Evolutionary conservation across 163 green algal species (phyloP), one percentile per base, ranked within the genome.

Genomic region (Scenedesmus sp.): DNA sequence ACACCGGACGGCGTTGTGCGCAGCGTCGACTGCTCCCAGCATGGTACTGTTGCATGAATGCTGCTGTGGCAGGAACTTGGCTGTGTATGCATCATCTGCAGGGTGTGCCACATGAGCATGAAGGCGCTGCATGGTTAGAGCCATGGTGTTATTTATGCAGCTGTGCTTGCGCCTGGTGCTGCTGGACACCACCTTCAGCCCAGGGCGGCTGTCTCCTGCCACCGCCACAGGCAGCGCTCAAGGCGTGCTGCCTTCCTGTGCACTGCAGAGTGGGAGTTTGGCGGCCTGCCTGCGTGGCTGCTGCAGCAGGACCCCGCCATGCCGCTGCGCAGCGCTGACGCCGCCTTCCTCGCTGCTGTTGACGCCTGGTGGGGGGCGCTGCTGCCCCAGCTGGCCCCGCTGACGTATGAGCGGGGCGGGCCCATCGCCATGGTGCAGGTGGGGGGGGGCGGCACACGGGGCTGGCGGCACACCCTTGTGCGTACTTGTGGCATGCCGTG

Each of bases 241-340:
- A 78, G n/a, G 5, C 18, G 42, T 61, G 22, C 13, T 46, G 30
- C 13, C 1, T 13, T 30, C 72, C 44, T 33, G 72, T 44, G 18
- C 18, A 7, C 33, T 59, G 51, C 86, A 86, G 73, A 97, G 90
- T 97, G 95, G 94, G 93, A 97, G 79, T 95, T 96, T 92, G 95
- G 95, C 1, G 95, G 95, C 33, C 92, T 97, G 16, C 96, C 95
- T 61, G 93, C 59, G 40, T 97, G 96, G 95, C 92, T 97, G 30
- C 82, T 90, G 18, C 42, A 65, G 30, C 51, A 86, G 5, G 78
- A 89, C 42, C n/a, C 37, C 12, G 51, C 30, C 33, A 85, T 89
- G 26, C 18, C 44, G 16, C 26, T 91, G 43, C 79, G 86, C 85
- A 92, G 72, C 35, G 72, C n/a, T 42, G 51, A 91, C 37, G 53